Evolutionary conservation across 768 basidiomycete species (phyloP), one percentile per base, ranked within the genome.

Genomic region (Dictyophora rubrovolvata): DNA sequence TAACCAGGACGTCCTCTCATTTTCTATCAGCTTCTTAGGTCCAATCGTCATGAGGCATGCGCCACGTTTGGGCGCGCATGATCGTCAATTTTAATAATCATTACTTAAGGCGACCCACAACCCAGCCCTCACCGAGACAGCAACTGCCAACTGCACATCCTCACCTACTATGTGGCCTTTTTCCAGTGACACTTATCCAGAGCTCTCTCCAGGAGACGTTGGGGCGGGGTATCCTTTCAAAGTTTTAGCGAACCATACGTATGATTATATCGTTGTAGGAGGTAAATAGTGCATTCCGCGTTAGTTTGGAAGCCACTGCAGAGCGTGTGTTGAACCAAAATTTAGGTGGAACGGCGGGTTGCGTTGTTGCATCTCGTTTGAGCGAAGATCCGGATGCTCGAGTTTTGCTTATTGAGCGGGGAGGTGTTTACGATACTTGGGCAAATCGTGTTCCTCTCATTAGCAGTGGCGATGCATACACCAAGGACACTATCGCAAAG

Each of bases 241-340:
- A 28, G 28, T 3, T 28, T 2, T 28, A 3, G 28, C 7, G 28
- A 28, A 28, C 28, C 74, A 72, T 53, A 72, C 76, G 54, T 79
- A 73, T 60, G 80, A 83, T 65, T 71, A 80, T 52, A 71, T 83
- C 54, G 69, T 83, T 55, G 71, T 81, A 47, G 81, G 81, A 4
- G 81, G 82, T 73, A 28, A n/a, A n/a, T n/a, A 4, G 42, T 42
- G 11, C 10, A 42, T 12, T 42, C 42, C n/a, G n/a, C 42, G 28
- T 7, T 7, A 28, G 12, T 42, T 14, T 42, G 11, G 10, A 12
- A 42, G 4, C 12, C n/a, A n/a, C n/a, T n/a, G 4, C n/a, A 42
- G n/a, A 14, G 12, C 14, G 3, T 12, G 42, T 42, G 4, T 12
- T 42, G 4, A n/a, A 2, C 28, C 28, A 28, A 14, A 4, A 14